A percentile compares a stretch with the other conserved stretches of the same genome.
phyloP scores from a whole-genome alignment of 768 basidiomycete genomes.

The Suillus brevipes region DNA sequence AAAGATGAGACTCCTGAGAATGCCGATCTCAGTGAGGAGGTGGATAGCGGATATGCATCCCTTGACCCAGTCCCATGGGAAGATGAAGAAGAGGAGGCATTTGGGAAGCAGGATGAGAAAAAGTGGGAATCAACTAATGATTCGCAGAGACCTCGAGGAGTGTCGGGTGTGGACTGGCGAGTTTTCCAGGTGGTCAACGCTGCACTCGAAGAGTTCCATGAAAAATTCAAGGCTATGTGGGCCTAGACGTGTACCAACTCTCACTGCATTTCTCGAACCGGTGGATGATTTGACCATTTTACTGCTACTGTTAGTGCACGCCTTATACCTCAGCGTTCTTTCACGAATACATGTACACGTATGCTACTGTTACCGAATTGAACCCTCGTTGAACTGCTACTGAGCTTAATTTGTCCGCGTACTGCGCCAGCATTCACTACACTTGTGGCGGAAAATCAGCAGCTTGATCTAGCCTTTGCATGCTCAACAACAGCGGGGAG shows the following conservation, averaged over 20 bases:
- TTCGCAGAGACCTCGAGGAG: constrained; percentile 34
- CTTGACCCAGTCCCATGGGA: constrained; percentile 29
- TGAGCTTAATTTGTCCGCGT: too few species aligned
- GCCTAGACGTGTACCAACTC: constrained; percentile 32
- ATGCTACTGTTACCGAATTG: neutral
- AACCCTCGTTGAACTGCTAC: too few species aligned
- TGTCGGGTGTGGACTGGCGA: constrained; percentile 51
- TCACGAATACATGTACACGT: neutral
- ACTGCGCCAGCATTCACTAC: too few species aligned
- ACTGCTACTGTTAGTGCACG: neutral
- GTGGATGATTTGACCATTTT: neutral
- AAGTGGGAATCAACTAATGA: neutral
- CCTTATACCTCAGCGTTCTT: neutral
- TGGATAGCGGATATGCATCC: constrained; percentile 37
- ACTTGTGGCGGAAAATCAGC: too few species aligned
- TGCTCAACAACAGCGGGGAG: too few species aligned
- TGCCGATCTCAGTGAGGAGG: constrained; percentile 21
- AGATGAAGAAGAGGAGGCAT: constrained; percentile 19
- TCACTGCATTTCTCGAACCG: neutral
- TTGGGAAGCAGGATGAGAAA: constrained; percentile 4
- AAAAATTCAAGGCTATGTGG: constrained; percentile 66
- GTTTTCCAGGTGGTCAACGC: constrained; percentile 51
- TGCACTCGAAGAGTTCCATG: constrained; percentile 50
- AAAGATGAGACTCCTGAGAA: constrained; percentile 18
- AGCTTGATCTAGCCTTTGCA: too few species aligned